A percentile compares a stretch with the other conserved stretches of the same genome.
These are phyloP conservation scores for Alternaria alternata DNA, from an alignment of 2,329 filamentous ascomycete genomes.

Conservation along the genomic window DNA sequence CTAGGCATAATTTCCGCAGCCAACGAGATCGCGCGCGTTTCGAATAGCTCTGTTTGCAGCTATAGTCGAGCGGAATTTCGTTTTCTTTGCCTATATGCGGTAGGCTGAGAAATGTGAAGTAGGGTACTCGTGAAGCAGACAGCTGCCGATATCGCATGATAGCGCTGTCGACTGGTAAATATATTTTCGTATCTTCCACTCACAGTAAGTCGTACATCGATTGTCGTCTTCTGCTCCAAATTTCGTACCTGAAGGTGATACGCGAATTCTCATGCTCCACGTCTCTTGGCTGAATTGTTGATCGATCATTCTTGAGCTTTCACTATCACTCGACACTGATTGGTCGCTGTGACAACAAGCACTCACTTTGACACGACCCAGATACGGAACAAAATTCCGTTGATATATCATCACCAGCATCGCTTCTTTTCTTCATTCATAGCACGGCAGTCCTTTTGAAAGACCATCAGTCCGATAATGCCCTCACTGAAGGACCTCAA, in stretches of 20 bases:
- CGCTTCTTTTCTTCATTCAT: neutral
- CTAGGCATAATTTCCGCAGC: neutral
- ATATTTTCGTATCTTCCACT: neutral
- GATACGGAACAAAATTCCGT: too few species aligned
- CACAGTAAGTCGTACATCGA: neutral
- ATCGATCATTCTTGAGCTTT: neutral
- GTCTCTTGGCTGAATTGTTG: too few species aligned
- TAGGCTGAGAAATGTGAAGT: neutral
- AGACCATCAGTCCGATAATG: conserved; percentile 49
- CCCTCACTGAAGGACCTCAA: conserved; percentile 62
- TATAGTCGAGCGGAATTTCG: neutral
- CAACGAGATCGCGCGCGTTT: neutral
- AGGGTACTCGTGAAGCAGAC: neutral
- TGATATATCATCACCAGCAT: neutral
- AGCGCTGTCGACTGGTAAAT: neutral
- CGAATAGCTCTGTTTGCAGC: neutral
- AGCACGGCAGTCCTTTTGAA: too few species aligned
- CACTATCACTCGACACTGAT: neutral
- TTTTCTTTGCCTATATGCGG: neutral
- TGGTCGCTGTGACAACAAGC: conserved; percentile 3
- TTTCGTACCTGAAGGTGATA: neutral
- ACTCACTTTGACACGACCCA: neutral
- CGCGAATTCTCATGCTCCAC: accelerated
- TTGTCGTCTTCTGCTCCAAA: neutral
- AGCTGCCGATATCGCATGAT: neutral